These are phyloP conservation scores for Marasmius sp. DNA, from an alignment of 1,284 basidiomycete species.

Conservation along the genomic window DNA sequence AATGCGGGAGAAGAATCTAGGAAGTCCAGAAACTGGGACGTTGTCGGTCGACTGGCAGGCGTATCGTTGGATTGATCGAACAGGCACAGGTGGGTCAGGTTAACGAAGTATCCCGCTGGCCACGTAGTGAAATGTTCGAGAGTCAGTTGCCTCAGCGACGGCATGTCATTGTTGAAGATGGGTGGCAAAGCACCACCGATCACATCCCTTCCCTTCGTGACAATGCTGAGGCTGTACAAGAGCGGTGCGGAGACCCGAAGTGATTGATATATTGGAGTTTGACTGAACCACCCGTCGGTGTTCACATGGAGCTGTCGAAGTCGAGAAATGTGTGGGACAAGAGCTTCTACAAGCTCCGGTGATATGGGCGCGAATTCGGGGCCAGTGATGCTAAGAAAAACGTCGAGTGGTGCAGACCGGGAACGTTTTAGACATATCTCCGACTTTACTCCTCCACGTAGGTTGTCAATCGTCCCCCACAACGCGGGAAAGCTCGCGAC, in stretches of 20 bases:
- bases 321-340: constrained; percentile 11
- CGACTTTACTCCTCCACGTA: constrained; percentile 2
- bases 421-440: constrained; percentile 10
- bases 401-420: constrained; percentile 9
- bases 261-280: constrained; percentile 5
- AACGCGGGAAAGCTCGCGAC: constrained; percentile 13
- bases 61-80: constrained; percentile 10
- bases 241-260: constrained; percentile 5
- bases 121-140: constrained; percentile 16
- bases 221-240: constrained; percentile 12
- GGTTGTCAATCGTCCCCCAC: constrained; percentile 15
- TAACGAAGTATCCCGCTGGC: constrained; percentile 13
- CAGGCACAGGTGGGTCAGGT: constrained; percentile 13
- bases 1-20: constrained; percentile 10
- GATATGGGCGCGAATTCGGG: constrained; percentile 6
- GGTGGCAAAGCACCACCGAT: constrained; percentile 9
- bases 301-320: constrained; percentile 11
- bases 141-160: constrained; percentile 8
- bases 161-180: constrained; percentile 15
- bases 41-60: constrained; percentile 5
- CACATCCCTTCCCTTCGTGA: constrained; percentile 10
- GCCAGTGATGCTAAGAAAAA: constrained; percentile 11
- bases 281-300: constrained; percentile 11
- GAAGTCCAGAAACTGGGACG: constrained; percentile 15
- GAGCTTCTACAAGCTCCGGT: constrained; percentile 3